Evolutionary conservation across 768 basidiomycete species (phyloP).

Genomic region (Xerocomellus amylosporus): DNA sequence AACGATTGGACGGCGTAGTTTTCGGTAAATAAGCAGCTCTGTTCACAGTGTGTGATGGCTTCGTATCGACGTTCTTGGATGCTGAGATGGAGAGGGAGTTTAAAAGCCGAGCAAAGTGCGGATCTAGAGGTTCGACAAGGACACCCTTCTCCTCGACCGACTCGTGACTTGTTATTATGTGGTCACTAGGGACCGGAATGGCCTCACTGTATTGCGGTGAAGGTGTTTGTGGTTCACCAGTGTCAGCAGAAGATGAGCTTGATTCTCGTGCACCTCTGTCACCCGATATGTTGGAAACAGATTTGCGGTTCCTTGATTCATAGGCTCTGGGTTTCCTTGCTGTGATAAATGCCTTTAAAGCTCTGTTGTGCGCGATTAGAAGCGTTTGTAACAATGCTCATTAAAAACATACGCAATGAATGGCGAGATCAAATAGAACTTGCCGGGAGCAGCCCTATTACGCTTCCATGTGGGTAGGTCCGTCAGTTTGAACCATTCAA

Average conservation of each 20-base stretch:
- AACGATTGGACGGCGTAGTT: slow-evolving; percentile 10
- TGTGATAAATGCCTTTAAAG: slow-evolving; percentile 64
- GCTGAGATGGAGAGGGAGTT: slow-evolving; percentile 60
- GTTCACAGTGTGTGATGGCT: slow-evolving; percentile 5
- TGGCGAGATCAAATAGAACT: slow-evolving; percentile 93
- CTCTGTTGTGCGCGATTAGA: slow-evolving; percentile 15
- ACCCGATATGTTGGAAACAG: slow-evolving; percentile 19
- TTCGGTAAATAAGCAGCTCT: slow-evolving; percentile 10
- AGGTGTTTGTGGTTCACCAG: slow-evolving; percentile 59
- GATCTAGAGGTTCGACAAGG: slow-evolving; percentile 47
- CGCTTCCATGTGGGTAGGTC: slow-evolving; percentile 94
- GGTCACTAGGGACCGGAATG: slow-evolving; percentile 20
- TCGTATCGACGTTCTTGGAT: slow-evolving; percentile 28
- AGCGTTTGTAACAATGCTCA: not conserved
- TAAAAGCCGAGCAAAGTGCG: slow-evolving; percentile 68
- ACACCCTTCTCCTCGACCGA: slow-evolving; percentile 31
- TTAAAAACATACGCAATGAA: slow-evolving; percentile 70
- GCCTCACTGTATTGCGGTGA: slow-evolving; percentile 56
- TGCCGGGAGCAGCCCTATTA: slow-evolving; percentile 63
- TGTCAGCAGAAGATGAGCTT: slow-evolving; percentile 64
- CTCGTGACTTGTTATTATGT: slow-evolving; percentile 26
- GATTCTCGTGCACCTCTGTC: slow-evolving; percentile 52
- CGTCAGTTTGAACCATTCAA: slow-evolving; percentile 89
- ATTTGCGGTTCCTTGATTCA: slow-evolving; percentile 37
- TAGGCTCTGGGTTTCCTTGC: slow-evolving; percentile 54